These are phyloP conservation scores for Fusarium hainanense DNA, from an alignment of 2,329 filamentous ascomycete genomes.

Conservation along the genomic window DNA sequence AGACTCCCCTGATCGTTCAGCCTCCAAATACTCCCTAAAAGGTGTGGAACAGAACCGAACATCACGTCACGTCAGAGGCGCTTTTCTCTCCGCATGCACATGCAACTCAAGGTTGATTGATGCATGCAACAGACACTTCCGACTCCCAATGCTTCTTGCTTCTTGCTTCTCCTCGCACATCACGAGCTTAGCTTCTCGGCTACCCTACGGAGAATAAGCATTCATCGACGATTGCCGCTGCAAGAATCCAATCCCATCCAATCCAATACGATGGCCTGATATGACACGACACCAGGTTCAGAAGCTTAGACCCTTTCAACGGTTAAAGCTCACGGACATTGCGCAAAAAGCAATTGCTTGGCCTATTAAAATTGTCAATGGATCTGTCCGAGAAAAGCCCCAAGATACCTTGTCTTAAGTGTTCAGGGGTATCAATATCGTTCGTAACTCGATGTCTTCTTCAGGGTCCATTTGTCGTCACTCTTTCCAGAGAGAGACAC, in stretches of 20 bases:
- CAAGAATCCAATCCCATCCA: neutral
- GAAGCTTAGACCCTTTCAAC: slow-evolving; percentile 14
- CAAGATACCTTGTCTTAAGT: slow-evolving; percentile 13
- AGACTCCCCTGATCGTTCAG: neutral
- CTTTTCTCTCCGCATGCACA: slow-evolving; percentile 26
- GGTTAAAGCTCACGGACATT: slow-evolving; percentile 11
- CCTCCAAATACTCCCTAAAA: neutral
- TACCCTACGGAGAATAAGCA: slow-evolving; percentile 22
- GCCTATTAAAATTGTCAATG: slow-evolving; percentile 22
- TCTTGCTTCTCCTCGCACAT: neutral
- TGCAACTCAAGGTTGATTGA: slow-evolving; percentile 11
- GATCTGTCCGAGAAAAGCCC: slow-evolving; percentile 5
- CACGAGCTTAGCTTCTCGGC: slow-evolving; percentile 24
- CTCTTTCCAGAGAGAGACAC: neutral
- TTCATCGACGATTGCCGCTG: slow-evolving; percentile 30
- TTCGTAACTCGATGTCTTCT: slow-evolving; percentile 7
- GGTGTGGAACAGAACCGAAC: slow-evolving; percentile 6
- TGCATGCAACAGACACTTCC: slow-evolving; percentile 28
- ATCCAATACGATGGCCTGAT: slow-evolving; percentile 17
- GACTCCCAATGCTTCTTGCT: neutral
- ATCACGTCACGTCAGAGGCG: slow-evolving; percentile 40
- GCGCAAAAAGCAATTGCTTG: slow-evolving; percentile 11
- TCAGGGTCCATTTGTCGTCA: slow-evolving; percentile 19
- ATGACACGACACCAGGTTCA: neutral
- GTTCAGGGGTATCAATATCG: slow-evolving; percentile 22